phyloP scores from a whole-genome alignment of 2,329 filamentous ascomycete genomes.

The Fusarium heterosporum region DNA sequence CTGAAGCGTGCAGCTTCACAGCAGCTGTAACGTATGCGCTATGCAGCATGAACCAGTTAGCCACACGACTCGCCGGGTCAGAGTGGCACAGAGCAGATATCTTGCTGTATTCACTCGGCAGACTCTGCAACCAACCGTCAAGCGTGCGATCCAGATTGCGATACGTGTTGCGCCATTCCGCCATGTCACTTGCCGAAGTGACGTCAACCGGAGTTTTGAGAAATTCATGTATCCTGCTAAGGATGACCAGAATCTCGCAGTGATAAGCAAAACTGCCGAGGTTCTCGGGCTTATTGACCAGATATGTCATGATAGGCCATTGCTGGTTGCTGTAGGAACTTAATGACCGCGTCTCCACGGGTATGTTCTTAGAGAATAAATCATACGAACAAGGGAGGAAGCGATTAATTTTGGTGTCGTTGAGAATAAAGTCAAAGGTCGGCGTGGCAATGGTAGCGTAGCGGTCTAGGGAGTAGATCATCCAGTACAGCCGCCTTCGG shows the following conservation, averaged over 20 bases:
- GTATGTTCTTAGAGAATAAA: constrained; percentile 57
- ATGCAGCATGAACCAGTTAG: constrained; percentile 61
- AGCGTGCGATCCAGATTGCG: constrained; percentile 54
- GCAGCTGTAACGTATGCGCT: constrained; percentile 59
- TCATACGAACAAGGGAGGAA: constrained; percentile 59
- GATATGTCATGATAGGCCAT: constrained; percentile 41
- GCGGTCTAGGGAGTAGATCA: constrained; percentile 59
- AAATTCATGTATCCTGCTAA: constrained; percentile 58
- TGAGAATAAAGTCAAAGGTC: constrained; percentile 57
- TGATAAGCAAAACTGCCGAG: constrained; percentile 60
- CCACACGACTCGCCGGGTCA: constrained; percentile 58
- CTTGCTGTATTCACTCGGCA: constrained; percentile 59
- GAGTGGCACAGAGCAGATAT: constrained; percentile 60
- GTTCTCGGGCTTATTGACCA: constrained; percentile 56
- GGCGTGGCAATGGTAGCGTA: constrained; percentile 58
- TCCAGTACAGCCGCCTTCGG: constrained; percentile 57
- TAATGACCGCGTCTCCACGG: constrained; percentile 56
- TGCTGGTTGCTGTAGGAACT: constrained; percentile 43
- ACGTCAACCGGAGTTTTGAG: constrained; percentile 56
- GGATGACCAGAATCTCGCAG: constrained; percentile 58
- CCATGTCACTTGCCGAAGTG: constrained; percentile 53
- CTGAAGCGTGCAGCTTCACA: constrained; percentile 58
- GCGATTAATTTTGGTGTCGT: constrained; percentile 55
- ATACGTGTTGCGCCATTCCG: constrained; percentile 57
- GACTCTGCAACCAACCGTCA: constrained; percentile 56